Percentiles rank a stretch among this genome's conserved stretches.
phyloP scores from a whole-genome alignment of 192 early-diverging fungal genomes.

The Backusella liffmaniae region DNA sequence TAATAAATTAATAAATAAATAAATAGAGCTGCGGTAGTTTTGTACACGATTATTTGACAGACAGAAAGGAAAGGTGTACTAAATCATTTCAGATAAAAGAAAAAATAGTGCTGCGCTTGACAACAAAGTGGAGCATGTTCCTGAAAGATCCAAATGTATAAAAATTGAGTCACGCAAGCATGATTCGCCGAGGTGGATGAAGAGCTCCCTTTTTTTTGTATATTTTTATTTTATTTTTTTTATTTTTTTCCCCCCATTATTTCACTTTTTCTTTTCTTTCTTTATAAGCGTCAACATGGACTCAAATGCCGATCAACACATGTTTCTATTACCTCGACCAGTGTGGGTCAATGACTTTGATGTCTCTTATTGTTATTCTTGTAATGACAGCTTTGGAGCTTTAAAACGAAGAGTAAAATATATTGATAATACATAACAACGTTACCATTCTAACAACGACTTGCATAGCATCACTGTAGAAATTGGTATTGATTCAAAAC shows the following conservation, averaged over 20 bases:
- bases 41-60: not conserved
- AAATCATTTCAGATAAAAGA: not conserved
- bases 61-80: not conserved
- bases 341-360: constrained; percentile 52
- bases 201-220: not conserved
- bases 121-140: not conserved
- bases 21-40: not conserved
- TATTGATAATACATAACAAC: not conserved
- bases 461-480: constrained; percentile 54
- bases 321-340: constrained; percentile 46
- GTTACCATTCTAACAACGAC: not conserved
- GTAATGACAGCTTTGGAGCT: constrained; percentile 41
- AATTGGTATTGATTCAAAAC: constrained; percentile 43
- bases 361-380: constrained; percentile 42
- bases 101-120: not conserved
- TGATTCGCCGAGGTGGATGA: not conserved
- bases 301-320: constrained; percentile 18
- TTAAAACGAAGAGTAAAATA: constrained; percentile 46
- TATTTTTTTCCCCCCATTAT: not conserved
- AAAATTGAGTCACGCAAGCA: not conserved
- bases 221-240: not conserved
- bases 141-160: not conserved
- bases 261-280: not conserved
- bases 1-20: not conserved
- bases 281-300: not conserved